Evolutionary conservation across 2,329 filamentous ascomycete genomes (phyloP).

Genomic region (Trichoderma lentiforme): DNA sequence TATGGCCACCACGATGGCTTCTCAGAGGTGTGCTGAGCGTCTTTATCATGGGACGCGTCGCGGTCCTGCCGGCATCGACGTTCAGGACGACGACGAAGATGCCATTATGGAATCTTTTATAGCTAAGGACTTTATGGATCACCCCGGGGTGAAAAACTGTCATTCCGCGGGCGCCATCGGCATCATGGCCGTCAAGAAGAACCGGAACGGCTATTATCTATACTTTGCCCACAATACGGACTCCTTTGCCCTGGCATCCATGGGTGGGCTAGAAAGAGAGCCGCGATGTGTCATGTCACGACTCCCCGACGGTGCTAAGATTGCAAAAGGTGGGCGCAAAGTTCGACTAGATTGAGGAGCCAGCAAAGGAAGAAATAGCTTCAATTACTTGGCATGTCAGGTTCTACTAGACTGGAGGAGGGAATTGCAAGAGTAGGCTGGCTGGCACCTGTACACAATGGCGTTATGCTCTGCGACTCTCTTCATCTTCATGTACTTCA

Average conservation of each 20-base stretch:
- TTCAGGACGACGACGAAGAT: slow-evolving; percentile 72
- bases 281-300: slow-evolving; percentile 89
- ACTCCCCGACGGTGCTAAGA: slow-evolving; percentile 50
- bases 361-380: background rate
- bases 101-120: slow-evolving; percentile 73
- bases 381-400: background rate
- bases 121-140: slow-evolving; percentile 84
- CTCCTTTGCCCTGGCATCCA: slow-evolving; percentile 79
- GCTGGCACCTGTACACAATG: background rate
- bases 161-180: slow-evolving; percentile 85
- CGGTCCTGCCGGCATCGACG: slow-evolving; percentile 56
- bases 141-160: slow-evolving; percentile 78
- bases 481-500: background rate
- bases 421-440: background rate
- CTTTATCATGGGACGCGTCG: slow-evolving; percentile 70
- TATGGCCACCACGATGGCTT: slow-evolving; percentile 93
- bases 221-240: slow-evolving; percentile 98
- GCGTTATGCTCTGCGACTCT: background rate
- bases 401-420: background rate
- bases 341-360: slow-evolving; percentile 33
- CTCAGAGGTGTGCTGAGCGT: slow-evolving; percentile 79
- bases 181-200: slow-evolving; percentile 86
- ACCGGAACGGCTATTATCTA: slow-evolving; percentile 69
- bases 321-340: slow-evolving; percentile 55
- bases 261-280: slow-evolving; percentile 72